A percentile compares a stretch with the other conserved stretches of the same genome.
These are phyloP conservation scores for Lipomyces yamanashiensis DNA, from an alignment of 805 yeast genomes.

Conservation along the genomic window DNA sequence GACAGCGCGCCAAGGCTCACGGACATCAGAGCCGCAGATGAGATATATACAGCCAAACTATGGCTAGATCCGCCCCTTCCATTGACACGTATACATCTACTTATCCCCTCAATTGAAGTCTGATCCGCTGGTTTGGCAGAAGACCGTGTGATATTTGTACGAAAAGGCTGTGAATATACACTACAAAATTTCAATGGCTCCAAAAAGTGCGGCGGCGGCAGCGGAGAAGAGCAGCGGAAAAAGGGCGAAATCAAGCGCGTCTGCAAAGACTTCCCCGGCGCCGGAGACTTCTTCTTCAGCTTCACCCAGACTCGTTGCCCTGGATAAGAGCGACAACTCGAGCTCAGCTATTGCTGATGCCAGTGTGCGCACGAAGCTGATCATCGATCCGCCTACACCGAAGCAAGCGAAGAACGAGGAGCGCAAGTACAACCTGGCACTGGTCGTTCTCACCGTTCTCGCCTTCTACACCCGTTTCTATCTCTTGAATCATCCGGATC, in stretches of 20 bases:
- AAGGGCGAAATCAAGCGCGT: conserved; percentile 5
- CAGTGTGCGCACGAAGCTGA: conserved; percentile 8
- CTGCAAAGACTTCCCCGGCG: conserved; percentile 1
- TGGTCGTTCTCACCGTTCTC: conserved; percentile 67
- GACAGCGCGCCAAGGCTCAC: not conserved
- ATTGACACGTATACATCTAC: conserved; percentile 2
- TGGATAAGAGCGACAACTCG: not conserved
- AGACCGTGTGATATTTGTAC: not conserved
- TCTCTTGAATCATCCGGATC: conserved; percentile 68
- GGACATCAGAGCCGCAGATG: not conserved
- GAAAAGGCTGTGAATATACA: not conserved
- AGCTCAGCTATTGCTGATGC: not conserved
- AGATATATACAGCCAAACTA: no score
- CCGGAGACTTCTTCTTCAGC: not conserved
- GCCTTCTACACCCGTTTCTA: conserved; percentile 79
- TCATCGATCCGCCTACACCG: conserved; percentile 22
- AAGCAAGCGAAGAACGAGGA: conserved; percentile 16
- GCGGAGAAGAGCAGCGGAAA: conserved; percentile 14
- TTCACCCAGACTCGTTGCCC: not conserved
- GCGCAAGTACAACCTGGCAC: conserved; percentile 52
- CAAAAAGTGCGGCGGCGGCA: conserved; percentile 7
- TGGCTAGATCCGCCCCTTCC: not conserved
- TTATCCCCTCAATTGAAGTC: not conserved
- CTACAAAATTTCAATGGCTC: conserved; percentile 6
- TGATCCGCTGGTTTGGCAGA: not conserved